Evolutionary conservation across 768 basidiomycete species (phyloP).

Genomic region (Leccinum fibrillosum): DNA sequence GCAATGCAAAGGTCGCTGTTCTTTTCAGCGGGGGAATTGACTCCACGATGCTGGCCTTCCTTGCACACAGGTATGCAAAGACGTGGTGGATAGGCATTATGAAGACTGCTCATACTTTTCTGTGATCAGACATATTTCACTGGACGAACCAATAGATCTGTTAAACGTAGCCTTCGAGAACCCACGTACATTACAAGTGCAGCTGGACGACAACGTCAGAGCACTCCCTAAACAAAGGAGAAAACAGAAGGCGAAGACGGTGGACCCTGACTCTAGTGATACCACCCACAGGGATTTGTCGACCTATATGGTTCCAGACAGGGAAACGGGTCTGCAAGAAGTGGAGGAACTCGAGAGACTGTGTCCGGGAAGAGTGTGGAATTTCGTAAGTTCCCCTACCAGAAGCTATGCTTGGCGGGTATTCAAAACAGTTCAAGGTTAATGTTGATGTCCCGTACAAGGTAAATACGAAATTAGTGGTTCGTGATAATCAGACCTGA

Average conservation of each 20-base stretch:
- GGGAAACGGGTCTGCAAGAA: constrained; percentile 75
- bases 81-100: neutral
- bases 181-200: constrained; percentile 66
- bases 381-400: constrained; percentile 60
- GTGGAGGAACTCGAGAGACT: constrained; percentile 70
- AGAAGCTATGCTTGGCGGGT: neutral
- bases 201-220: constrained; percentile 44
- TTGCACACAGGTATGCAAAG: constrained; percentile 65
- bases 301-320: constrained; percentile 83
- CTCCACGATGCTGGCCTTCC: constrained; percentile 75
- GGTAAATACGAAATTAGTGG: constrained; percentile 36
- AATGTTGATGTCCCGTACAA: constrained; percentile 83
- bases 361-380: constrained; percentile 84
- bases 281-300: constrained; percentile 12
- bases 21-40: constrained; percentile 98
- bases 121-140: constrained; percentile 59
- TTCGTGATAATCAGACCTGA: neutral
- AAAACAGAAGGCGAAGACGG: constrained; percentile 25
- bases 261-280: neutral
- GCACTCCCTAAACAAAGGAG: constrained; percentile 44
- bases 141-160: constrained; percentile 82
- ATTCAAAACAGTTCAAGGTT: constrained; percentile 45
- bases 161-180: constrained; percentile 96
- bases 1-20: constrained; percentile 66
- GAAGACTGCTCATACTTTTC: neutral